Evolutionary conservation across 2,329 filamentous ascomycete species (phyloP).

Genomic region (Scedosporium boydii): DNA sequence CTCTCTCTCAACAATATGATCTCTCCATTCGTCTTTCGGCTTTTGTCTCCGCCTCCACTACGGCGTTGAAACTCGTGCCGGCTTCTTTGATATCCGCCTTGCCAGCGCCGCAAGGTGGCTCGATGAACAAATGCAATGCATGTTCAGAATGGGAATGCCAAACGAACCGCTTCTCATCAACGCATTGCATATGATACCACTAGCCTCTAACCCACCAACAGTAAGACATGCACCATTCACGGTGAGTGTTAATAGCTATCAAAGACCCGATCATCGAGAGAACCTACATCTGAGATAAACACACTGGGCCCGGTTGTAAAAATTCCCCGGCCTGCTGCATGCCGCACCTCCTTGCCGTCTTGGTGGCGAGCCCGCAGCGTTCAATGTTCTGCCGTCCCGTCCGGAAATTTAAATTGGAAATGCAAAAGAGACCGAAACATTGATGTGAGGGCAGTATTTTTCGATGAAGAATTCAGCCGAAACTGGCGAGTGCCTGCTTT

Average conservation of each 20-base stretch:
- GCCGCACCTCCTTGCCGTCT: not conserved
- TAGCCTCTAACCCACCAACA: too few relatives aligned
- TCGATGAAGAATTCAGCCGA: not conserved
- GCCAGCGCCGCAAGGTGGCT: not conserved
- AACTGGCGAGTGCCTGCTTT: not conserved
- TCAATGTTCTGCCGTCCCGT: not conserved
- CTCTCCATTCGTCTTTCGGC: not conserved
- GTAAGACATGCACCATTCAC: too few relatives aligned
- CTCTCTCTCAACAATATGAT: not conserved
- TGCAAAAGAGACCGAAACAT: not conserved
- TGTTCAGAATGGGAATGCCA: not conserved
- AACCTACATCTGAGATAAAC: too few relatives aligned
- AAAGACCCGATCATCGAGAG: too few relatives aligned
- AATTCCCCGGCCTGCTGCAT: not conserved
- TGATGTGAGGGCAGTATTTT: not conserved
- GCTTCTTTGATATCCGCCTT: not conserved
- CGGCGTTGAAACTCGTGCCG: not conserved
- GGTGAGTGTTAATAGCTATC: too few relatives aligned
- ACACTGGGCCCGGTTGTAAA: not conserved
- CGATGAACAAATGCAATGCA: not conserved
- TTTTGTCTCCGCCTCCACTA: not conserved
- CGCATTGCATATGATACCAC: too few relatives aligned
- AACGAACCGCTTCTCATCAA: too few relatives aligned
- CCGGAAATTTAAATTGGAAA: not conserved
- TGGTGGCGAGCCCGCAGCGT: not conserved